Evolutionary conservation across 2,329 filamentous ascomycete species (phyloP).

Genomic region (Lachnellula willkommii): DNA sequence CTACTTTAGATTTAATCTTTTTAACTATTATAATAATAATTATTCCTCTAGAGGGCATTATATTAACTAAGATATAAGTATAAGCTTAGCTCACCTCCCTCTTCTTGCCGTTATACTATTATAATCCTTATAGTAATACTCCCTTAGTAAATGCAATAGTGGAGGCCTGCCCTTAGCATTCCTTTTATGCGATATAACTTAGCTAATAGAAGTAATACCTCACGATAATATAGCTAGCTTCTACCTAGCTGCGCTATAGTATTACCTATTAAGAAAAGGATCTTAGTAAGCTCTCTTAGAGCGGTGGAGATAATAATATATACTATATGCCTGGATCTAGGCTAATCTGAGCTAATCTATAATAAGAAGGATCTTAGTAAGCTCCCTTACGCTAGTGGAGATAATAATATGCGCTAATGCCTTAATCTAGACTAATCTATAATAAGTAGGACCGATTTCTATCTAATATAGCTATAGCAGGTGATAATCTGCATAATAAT

Average conservation of each 20-base stretch:
- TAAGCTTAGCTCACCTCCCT: slow-evolving; percentile 7
- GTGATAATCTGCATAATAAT: slow-evolving; percentile 17
- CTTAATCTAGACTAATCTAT: slow-evolving; percentile 15
- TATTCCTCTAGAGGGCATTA: slow-evolving; percentile 6
- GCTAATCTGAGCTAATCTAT: no score
- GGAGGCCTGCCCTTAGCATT: slow-evolving; percentile 16
- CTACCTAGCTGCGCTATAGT: slow-evolving; percentile 5
- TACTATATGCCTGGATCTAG: no score
- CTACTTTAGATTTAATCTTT: slow-evolving; percentile 17
- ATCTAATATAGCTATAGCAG: slow-evolving; percentile 10
- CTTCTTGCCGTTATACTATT: slow-evolving; percentile 12
- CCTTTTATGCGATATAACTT: slow-evolving; percentile 17
- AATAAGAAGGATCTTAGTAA: slow-evolving; percentile 16
- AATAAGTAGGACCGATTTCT: slow-evolving; percentile 16
- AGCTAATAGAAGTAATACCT: slow-evolving; percentile 15
- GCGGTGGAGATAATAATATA: no score
- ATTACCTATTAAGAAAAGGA: slow-evolving; percentile 3
- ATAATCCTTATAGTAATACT: slow-evolving; percentile 12
- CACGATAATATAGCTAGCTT: slow-evolving; percentile 1
- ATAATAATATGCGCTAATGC: slow-evolving; percentile 11
- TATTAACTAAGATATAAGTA: slow-evolving; percentile 16
- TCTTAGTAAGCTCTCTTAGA: no score
- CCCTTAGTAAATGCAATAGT: slow-evolving; percentile 13
- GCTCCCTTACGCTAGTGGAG: slow-evolving; percentile 11
- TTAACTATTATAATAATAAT: slow-evolving; percentile 11